These are phyloP conservation scores for Gigaspora rosea DNA, from an alignment of 192 early-diverging fungal genomes.

Conservation along the genomic window DNA sequence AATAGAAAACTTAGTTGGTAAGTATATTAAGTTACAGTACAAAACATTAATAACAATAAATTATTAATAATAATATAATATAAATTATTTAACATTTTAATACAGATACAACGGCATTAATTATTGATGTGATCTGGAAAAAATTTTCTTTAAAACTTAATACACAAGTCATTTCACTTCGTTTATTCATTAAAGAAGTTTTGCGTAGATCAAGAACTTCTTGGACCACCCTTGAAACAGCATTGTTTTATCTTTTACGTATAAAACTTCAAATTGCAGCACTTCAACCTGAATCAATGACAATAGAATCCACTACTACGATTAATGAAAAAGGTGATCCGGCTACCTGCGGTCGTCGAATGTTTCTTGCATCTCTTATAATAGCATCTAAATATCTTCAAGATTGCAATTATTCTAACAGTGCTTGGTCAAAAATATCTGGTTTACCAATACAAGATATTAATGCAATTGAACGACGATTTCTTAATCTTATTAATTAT, in stretches of 20 bases:
- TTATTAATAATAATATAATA: not conserved
- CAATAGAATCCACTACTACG: conserved; percentile 2
- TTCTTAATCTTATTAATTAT: conserved; percentile 78
- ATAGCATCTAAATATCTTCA: conserved; percentile 85
- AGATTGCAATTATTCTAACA: conserved; percentile 84
- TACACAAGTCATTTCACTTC: conserved; percentile 51
- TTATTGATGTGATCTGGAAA: conserved; percentile 59
- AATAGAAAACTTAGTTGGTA: conserved; percentile 15
- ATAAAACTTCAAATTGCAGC: conserved; percentile 31
- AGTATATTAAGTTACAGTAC: not conserved
- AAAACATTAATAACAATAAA: not conserved
- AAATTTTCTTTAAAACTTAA: conserved; percentile 25
- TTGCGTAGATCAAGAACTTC: conserved; percentile 75
- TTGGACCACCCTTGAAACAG: conserved; percentile 77
- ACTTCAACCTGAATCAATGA: conserved; percentile 6
- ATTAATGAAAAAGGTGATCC: not conserved
- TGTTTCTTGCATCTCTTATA: conserved; percentile 84
- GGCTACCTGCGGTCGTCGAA: conserved; percentile 65
- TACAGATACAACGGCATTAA: conserved; percentile 54
- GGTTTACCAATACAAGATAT: conserved; percentile 76
- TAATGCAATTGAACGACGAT: conserved; percentile 74
- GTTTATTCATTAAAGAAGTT: conserved; percentile 71
- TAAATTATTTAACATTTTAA: not conserved
- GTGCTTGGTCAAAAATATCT: conserved; percentile 87
- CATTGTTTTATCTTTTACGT: conserved; percentile 69